Base-by-base conservation (phyloP, 305 asterid species). In the Fraxinus sp. region DNA sequence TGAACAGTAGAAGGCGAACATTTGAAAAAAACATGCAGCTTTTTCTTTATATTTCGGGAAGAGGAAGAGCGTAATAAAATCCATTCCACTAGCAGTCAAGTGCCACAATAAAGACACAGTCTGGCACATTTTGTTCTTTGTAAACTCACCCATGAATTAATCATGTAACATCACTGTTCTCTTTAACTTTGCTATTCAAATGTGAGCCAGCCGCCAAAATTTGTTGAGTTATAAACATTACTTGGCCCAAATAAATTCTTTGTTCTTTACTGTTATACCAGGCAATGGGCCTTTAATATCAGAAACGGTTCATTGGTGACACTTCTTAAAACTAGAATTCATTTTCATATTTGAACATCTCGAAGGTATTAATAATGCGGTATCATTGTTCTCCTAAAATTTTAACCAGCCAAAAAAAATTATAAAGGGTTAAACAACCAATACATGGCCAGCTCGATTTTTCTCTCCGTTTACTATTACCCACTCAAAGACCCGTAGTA, bases 371-470 rank as follows among this genome's bases (percentile, higher is more conserved):
- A 14, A 28, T 70, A 37, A 70, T 30, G 39, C 5, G 43, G 10
- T 30, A 32, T 70, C 41, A 70, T 36, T 14, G 36, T 30, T 28
- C 41, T 70, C 22, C 22, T 70, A 30, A 70, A 70, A 26, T 26
- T 70, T 70, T 30, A 70, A 7, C 22, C 41, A 30, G 76, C 76
- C 75, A 28, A 68, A 24, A 28, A 3, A 10, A 8, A 3, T 18
- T 59, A 16, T 22, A 77, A 64, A 81, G 37, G 37, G 75, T 68
- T 68, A 26, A 30, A 68, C n/a, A 68, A 68, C 36, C 75, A 68
- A 68, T 68, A 11, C 20, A 13, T 71, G 43, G 24, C 10, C 76
- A 71, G 14, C 13, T 71, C 43, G 8, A 68, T 5, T 71, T 71
- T 32, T 71, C 9, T 70, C 41, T 71, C 76, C 36, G 33, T 71